Base-by-base conservation (phyloP, 1,284 basidiomycete genomes). In the Trametes pubescens region DNA sequence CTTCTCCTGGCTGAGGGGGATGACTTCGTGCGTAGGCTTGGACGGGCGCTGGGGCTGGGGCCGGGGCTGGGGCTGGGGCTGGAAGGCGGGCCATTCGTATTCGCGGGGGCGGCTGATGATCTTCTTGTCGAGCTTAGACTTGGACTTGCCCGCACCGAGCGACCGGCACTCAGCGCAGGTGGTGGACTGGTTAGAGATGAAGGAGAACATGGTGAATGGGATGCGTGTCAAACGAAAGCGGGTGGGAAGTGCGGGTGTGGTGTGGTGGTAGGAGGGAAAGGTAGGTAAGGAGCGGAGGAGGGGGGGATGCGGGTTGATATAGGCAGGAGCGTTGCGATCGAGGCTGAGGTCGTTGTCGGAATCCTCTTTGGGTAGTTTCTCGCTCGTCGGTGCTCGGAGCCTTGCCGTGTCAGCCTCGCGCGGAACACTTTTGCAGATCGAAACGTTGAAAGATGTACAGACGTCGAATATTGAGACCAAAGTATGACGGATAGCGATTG, bases 31-130 rank as follows among this genome's bases (percentile, higher is more conserved):
- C 43, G 9, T 18, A 18, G 43, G 43, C 29, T 32, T 32, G 29
- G 43, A 3, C 43, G 8, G 43, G 21, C 14, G 40, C 40, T 9
- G 40, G 40, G 8, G 40, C 40, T 9, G 40, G 18, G 40, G 40
- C 40, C 2, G 9, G 32, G 2, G 32, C 34, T 34, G 49, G 29
- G 26, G 1, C 48, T 10, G 26, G 48, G 48, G 24, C 26, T 32
- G 26, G 48, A 49, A 49, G 13, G 11, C 48, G 48, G 48, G 48
- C 48, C 48, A 49, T 26, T 35, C 51, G 35, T 26, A 37, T 24
- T 21, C 24, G 13, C 35, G 37, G 11, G 52, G 52, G 18, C 22
- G 22, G 37, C 37, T n/a, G 37, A 40, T 29, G 14, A 24, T 34
- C 49, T 35, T 51, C 18, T 51, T 51, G 49, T 34, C 49, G 49